Base-by-base conservation (phyloP, 2,329 filamentous ascomycete genomes). In the Paraconiothyrium sp. region DNA sequence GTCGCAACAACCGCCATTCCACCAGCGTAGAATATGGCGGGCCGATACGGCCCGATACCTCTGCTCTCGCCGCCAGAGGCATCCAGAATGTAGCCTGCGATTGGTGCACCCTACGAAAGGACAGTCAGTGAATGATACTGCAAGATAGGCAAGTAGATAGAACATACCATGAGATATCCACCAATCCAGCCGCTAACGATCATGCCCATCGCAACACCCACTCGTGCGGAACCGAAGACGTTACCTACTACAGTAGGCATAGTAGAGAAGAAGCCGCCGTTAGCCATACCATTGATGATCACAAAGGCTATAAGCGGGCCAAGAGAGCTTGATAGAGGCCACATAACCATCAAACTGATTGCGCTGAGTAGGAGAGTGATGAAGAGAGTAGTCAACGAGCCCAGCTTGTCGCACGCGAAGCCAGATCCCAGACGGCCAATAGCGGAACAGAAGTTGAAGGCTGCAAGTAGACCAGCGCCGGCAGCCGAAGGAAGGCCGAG, bases 401-500 rank as follows among this genome's bases (percentile, higher is more conserved):
- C 48, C 9, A 51, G 32, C 32, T 37, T 51, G n/a, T 51, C 48
- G 16, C 48, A 51, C 3, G 48, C 48, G 22, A 35, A 37, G 6
- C 48, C 48, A 2, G 48, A 51, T 5, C 30, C 48, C 13, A 51
- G 10, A 37, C 48, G 48, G 1, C 48, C 48, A 35, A 51, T 51
- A 20, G 48, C 48, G 2, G 48, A 51, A n/a, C 48, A 51, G 32
- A 51, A 51, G 48, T 51, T 51, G n/a, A 51, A 51, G 3, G 48
- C 48, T 11, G 48, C 48, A 10, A 51, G 27, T 3, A 51, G 20
- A 37, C 27, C 48, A 22, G 48, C 48, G 3, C 48, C 48, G 6
- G 48, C 32, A 37, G 48, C n/a, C 3, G 48, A 37, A 3, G 48
- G n/a, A 13, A 51, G 48, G 11, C 48, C 48, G n/a, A 51, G 48